Evolutionary conservation across 176 grass and related monocot species (phyloP), one percentile per base, ranked within the genome.

Genomic region (Melocanna baccifera): DNA sequence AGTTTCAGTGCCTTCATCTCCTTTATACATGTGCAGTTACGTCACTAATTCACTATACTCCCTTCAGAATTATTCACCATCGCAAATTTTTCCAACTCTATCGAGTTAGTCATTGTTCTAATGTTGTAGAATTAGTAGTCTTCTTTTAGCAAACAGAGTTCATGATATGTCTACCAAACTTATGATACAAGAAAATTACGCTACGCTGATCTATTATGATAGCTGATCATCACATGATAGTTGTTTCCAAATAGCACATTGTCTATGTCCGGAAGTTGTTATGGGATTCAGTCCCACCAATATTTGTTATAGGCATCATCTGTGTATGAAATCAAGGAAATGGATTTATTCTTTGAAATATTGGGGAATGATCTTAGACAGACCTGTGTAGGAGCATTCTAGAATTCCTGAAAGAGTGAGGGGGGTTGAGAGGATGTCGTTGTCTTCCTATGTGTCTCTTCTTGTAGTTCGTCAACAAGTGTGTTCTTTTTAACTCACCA

Each of bases 1-100:
- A 62, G 69, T 81, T 70, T 76, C 16, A 43, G 39, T 77, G 39
- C 37, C 45, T 71, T 81, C 36, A 52, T 83, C 34, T 62, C 9
- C 48, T 20, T 63, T 64, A 65, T 62, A 42, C 22, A 50, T 88
- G 53, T 56, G 47, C 41, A 51, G 12, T 34, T 64, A 51, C 22
- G 20, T 72, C 5, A 6, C 28, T 32, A 62, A 43, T 72, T 75
- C 23, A 65, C 76, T 53, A 19, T 61, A 9, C 62, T 78, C 32
- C 20, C 15, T 59, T 62, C 10, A 69, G 55, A 68, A 71, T 41
- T 22, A 29, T 79, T 73, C 16, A 16, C 43, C 45, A 36, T 36
- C 5, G 34, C 34, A 36, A 36, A 36, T 4, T 36, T 36, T 36
- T 36, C 34, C 34, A 36, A 36, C 34, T 36, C 34, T 36, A 36